Percentiles rank a stretch among this genome's conserved stretches.
Conservation (phyloP, 1,284 basidiomycete genomes). For the Trichosporon ovoides region DNA sequence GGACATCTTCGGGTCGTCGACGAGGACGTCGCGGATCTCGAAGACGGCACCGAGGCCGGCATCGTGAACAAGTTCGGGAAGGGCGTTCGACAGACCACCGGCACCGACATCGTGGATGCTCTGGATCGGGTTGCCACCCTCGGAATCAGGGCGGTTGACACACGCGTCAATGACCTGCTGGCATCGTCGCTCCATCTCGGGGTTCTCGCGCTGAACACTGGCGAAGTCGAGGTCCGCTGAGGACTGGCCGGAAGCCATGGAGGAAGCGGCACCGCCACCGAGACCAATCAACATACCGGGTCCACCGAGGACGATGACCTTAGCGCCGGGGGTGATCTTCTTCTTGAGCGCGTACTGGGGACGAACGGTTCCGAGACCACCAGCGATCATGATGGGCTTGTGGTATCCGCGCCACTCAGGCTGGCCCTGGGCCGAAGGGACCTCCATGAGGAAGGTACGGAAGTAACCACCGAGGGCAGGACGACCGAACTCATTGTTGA, state of each 20-base stretch:
- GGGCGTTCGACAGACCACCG: conserved; percentile 91
- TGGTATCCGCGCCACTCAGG: conserved; percentile 76
- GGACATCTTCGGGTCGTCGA: conserved; percentile 89
- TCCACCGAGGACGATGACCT: conserved; percentile 91
- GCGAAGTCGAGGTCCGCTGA: conserved; percentile 94
- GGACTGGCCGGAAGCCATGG: conserved; percentile 79
- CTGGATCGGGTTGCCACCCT: conserved; percentile 69
- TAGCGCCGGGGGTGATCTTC: conserved; percentile 68
- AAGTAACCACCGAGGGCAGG: conserved; percentile 75
- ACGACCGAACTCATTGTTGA: conserved; percentile 98
- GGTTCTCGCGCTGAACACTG: conserved; percentile 94
- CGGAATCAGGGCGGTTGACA: conserved; percentile 57
- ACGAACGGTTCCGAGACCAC: conserved; percentile 89
- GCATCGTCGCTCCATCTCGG: conserved; percentile 95
- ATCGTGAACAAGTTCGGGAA: conserved; percentile 96
- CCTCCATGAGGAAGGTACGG: conserved; percentile 76
- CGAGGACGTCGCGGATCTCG: conserved; percentile 87
- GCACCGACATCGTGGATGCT: conserved; percentile 98
- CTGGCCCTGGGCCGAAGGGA: conserved; percentile 58
- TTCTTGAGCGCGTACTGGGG: conserved; percentile 72
- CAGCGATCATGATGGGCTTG: conserved; percentile 99
- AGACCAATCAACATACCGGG: conserved; percentile 95
- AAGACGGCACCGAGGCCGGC: conserved; percentile 84
- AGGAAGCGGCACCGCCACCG: conserved; percentile 92
- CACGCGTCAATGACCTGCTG: conserved; percentile 97